A percentile compares a stretch with the other conserved stretches of the same genome.
These are phyloP conservation scores for Alternaria sp. DNA, from an alignment of 2,329 filamentous ascomycete genomes.

Conservation along the genomic window DNA sequence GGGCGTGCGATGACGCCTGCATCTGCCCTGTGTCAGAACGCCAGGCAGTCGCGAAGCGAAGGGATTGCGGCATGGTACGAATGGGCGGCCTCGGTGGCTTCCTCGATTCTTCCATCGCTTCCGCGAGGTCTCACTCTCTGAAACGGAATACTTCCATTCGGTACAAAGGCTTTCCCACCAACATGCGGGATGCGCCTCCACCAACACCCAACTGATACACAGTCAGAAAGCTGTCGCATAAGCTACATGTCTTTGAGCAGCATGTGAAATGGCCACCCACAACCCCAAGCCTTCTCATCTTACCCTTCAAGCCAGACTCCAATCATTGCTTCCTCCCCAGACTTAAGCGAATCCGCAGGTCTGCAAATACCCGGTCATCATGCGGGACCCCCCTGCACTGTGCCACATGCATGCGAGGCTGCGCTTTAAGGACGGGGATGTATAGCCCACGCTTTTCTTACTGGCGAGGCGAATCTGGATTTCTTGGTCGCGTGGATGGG, in stretches of 20 bases:
- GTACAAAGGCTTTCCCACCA: neutral
- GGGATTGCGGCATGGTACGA: conserved; percentile 5
- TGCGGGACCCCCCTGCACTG: conserved; percentile 9
- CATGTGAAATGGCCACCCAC: neutral
- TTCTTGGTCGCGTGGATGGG: conserved; percentile 6
- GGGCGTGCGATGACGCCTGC: neutral
- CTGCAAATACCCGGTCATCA: conserved; percentile 21
- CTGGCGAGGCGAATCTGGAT: conserved; percentile 4
- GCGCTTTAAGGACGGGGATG: conserved; percentile 6
- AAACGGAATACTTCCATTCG: neutral
- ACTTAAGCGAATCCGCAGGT: conserved; percentile 7
- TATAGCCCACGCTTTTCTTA: neutral
- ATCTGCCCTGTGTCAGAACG: neutral
- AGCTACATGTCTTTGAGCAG: neutral
- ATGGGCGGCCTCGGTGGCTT: conserved; percentile 1
- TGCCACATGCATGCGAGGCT: conserved; percentile 5
- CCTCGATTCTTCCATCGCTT: neutral
- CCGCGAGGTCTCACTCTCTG: neutral
- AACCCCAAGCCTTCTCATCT: conserved; percentile 2
- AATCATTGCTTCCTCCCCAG: neutral
- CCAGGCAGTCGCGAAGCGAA: neutral
- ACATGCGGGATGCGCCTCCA: conserved; percentile 1
- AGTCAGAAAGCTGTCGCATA: conserved; percentile 3
- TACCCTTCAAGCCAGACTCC: neutral
- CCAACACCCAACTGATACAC: conserved; percentile 3